phyloP scores from a whole-genome alignment of 164 flowering plant species.

The Sextonia rubra region DNA sequence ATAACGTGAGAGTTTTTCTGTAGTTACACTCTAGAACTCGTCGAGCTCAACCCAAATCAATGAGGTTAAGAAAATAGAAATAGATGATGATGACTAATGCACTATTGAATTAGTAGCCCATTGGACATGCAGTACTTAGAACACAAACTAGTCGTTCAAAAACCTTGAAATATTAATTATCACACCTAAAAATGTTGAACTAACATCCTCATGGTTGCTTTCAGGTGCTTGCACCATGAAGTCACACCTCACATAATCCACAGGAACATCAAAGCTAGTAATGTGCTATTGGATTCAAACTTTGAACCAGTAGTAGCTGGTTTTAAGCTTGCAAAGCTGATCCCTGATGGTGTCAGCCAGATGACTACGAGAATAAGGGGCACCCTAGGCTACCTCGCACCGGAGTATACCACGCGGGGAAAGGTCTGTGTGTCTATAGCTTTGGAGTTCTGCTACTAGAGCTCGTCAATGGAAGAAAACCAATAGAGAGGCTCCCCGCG shows the following conservation, averaged over 20 bases:
- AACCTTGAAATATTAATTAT: too few relatives aligned
- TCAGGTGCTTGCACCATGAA: constrained; percentile 66
- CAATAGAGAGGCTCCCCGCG: constrained; percentile 54
- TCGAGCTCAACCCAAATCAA: too few relatives aligned
- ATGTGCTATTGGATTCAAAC: constrained; percentile 16
- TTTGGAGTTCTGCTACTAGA: constrained; percentile 32
- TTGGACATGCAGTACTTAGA: too few relatives aligned
- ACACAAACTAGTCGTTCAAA: too few relatives aligned
- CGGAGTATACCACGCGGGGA: constrained; percentile 22
- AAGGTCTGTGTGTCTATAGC: constrained; percentile 23
- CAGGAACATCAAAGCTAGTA: constrained; percentile 57
- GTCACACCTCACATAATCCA: constrained; percentile 70
- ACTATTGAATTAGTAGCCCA: too few relatives aligned
- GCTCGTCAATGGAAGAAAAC: constrained; percentile 50
- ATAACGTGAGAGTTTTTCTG: too few relatives aligned
- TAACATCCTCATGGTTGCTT: background rate
- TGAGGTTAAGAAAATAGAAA: too few relatives aligned
- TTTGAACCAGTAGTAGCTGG: constrained; percentile 19
- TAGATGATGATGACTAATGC: too few relatives aligned
- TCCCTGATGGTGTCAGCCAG: constrained; percentile 21
- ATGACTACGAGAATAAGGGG: constrained; percentile 20
- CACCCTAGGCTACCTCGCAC: constrained; percentile 19
- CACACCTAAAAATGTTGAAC: background rate
- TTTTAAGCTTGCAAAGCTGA: constrained; percentile 20
- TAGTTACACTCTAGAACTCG: too few relatives aligned